Conservation (phyloP, 2,329 filamentous ascomycete species). For the Chrysoporthe cubensis region DNA sequence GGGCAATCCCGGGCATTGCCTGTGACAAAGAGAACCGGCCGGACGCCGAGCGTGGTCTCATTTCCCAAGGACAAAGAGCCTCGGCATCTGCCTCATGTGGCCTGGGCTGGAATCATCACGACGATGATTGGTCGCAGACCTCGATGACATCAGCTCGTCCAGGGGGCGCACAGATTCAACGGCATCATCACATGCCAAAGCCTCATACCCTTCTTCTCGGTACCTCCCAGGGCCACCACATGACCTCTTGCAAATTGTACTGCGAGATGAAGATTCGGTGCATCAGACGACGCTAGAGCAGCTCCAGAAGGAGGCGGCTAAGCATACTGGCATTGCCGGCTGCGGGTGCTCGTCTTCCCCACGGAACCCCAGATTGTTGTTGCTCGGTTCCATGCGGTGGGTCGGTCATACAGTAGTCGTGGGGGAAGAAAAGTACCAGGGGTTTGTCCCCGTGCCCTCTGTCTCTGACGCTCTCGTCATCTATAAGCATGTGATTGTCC, state of each 20-base stretch:
- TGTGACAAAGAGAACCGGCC: neutral
- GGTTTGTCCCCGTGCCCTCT: neutral
- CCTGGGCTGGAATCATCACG: constrained; percentile 13
- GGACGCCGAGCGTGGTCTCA: neutral
- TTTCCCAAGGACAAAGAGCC: constrained; percentile 10
- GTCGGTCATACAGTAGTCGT: neutral
- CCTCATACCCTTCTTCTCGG: neutral
- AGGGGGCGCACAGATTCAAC: neutral
- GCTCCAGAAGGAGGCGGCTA: constrained; percentile 5
- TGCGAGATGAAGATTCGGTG: neutral
- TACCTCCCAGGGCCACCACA: constrained; percentile 14
- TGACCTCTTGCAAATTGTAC: constrained; percentile 12
- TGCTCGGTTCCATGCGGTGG: neutral
- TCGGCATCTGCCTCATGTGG: constrained; percentile 25
- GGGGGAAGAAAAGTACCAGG: neutral
- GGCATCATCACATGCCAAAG: constrained; percentile 27
- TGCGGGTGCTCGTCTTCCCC: neutral
- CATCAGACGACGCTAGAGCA: constrained; percentile 2
- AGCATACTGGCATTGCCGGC: neutral
- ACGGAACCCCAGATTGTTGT: neutral
- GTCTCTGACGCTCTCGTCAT: constrained; percentile 8
- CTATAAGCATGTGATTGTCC: constrained; percentile 17
- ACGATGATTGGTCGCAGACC: constrained; percentile 17
- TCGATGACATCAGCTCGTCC: constrained; percentile 25
- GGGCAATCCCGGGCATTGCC: neutral